Conservation (phyloP, 495 filamentous ascomycete genomes). For the Trichoderma orchidacearum region DNA sequence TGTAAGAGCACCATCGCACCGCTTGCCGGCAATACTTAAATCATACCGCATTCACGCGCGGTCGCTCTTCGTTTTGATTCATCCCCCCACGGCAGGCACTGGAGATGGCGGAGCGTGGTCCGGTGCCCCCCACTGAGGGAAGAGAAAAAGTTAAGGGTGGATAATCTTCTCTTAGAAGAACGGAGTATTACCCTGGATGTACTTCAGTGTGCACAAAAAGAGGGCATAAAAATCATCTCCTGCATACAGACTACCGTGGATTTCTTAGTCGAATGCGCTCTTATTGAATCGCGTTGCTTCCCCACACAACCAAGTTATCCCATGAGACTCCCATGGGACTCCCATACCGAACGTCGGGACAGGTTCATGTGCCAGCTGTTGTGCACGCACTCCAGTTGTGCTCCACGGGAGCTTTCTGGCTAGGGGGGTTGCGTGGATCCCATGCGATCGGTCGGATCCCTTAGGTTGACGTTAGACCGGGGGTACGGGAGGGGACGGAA, state of each 20-base stretch:
- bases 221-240: background rate
- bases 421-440: background rate
- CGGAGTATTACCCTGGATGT: background rate
- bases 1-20: background rate
- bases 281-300: background rate
- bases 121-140: background rate
- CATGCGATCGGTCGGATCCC: conserved; percentile 1
- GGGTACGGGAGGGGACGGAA: background rate
- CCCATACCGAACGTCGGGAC: background rate
- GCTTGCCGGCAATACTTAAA: background rate
- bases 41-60: background rate
- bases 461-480: background rate
- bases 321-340: background rate
- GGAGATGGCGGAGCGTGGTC: background rate
- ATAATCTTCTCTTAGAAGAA: too few relatives aligned
- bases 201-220: background rate
- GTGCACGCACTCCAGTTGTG: too few relatives aligned
- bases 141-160: too few relatives aligned
- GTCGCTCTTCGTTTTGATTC: background rate
- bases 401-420: background rate
- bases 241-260: too few relatives aligned
- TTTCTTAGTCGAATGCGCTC: too few relatives aligned
- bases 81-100: background rate
- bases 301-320: background rate
- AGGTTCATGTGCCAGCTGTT: background rate